Evolutionary conservation across 75 land plant species (phyloP), one percentile per base, ranked within the genome.

Genomic region (Azolla pinnata): DNA sequence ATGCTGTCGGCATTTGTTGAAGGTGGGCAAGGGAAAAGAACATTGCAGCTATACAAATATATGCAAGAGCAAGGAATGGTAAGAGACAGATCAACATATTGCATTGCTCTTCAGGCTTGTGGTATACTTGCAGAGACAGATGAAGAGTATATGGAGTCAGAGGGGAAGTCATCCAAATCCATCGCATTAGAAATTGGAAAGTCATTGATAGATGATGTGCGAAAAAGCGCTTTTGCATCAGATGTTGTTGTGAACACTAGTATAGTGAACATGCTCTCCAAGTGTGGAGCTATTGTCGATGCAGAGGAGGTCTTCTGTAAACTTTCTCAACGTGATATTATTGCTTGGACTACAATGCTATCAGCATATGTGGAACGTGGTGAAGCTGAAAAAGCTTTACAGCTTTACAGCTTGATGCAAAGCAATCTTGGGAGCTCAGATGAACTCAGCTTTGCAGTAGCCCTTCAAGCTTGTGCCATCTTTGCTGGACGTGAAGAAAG

Each of bases 391-490:
- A 12, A 35, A 12, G 40, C 12, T 35, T 35, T 35, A 35, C 40
- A 35, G 12, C 12, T 35, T 5, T 35, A 5, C 12, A 35, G 40
- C 10, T 12, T 5, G 12, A 35, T 35, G 40, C 5, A 57, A 20
- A 2, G 2, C 21, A 56, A 63, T 16, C 30, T 28, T 5, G 30
- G 27, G 29, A 33, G 31, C 1, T 33, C 65, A n/a, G 48, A 47
- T 25, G 20, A 14, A 10, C 12, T 50, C 24, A 50, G 56, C 1
- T 63, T 49, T 25, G 17, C 25, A 1, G 33, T 29, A 7, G 58
- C 31, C 31, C 53, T 63, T 31, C 51, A 33, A 24, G 65, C 65
- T 26, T 63, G 65, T 30, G 17, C 31, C 20, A 29, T 18, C 3
- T 29, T 52, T 52, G 29, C 25, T 24, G 24, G 27, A 14, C 2